Base-by-base conservation (phyloP, 2,329 filamentous ascomycete species). In the Curvularia eragrostidis region DNA sequence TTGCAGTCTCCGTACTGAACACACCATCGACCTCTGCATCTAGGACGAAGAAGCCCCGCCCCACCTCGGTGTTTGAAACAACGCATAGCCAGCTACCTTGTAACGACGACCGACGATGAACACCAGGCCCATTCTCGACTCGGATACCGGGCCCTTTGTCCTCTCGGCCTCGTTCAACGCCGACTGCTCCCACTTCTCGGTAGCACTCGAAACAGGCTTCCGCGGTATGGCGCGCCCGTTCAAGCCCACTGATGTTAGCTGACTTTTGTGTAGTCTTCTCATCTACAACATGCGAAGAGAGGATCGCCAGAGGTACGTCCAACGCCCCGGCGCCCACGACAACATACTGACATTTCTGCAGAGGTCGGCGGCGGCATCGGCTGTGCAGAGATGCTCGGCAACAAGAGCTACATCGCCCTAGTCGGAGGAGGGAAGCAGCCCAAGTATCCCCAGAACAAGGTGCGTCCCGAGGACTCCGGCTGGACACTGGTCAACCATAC, bases 361-460 rank as follows among this genome's bases (percentile, higher is more conserved):
- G 72, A 76, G 54, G 62, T 77, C 36, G 74, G 73, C 74, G 91
- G 89, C 18, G 92, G 93, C 46, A 87, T 97, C 63, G 91, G 90
- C 39, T 83, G 91, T 39, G 91, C 89, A 24, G 89, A 93, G 76
- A 95, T 97, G 91, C 88, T 97, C 75, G 91, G 90, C 43, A 90
- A 88, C 66, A 88, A 91, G 52, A 93, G 94, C 78, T 96, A 93
- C 75, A 83, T 97, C 34, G 94, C 91, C 26, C 84, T 98, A 9
- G 92, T 97, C 54, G 93, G 93, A 63, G 94, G 94, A 66, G 93
- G 95, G 48, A 90, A 86, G 68, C 87, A 88, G 58, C 92, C 93
- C 52, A 94, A 94, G 71, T 95, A 92, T 69, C 88, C 92, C 13
- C 89, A 90, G 73, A 96, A 93, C 78, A 96, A 96, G 82, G 91